These are phyloP conservation scores for Stephanodiscus minutulus DNA, from an alignment of 108 stramenopile genomes.

Conservation along the genomic window DNA sequence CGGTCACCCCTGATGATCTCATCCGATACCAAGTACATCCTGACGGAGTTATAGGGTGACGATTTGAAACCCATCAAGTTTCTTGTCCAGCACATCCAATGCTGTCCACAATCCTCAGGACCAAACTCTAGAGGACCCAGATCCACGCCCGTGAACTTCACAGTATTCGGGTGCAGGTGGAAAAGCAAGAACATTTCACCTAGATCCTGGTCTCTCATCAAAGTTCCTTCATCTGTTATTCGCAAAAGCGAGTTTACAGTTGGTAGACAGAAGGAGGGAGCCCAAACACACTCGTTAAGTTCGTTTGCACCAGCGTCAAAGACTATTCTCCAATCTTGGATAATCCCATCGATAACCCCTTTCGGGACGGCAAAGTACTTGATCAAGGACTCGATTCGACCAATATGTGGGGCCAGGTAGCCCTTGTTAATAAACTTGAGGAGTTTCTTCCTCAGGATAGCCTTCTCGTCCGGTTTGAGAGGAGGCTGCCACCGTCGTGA, in stretches of 20 bases:
- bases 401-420: slow-evolving; percentile 7
- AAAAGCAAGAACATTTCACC: too few relatives aligned
- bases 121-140: slow-evolving; percentile 6
- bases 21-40: slow-evolving; percentile 20
- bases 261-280: slow-evolving; percentile 50
- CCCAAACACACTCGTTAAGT: slow-evolving; percentile 47
- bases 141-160: slow-evolving; percentile 21
- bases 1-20: slow-evolving; percentile 31
- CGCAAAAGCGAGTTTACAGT: too few relatives aligned
- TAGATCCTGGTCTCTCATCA: too few relatives aligned
- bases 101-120: not conserved
- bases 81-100: slow-evolving; percentile 23
- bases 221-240: too few relatives aligned
- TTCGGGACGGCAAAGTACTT: slow-evolving; percentile 52
- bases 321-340: slow-evolving; percentile 35
- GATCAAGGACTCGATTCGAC: slow-evolving; percentile 18
- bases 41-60: slow-evolving; percentile 30
- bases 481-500: slow-evolving; percentile 7
- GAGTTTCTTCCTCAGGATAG: slow-evolving; percentile 1
- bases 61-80: slow-evolving; percentile 33
- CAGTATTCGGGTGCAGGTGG: too few relatives aligned
- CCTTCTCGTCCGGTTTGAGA: not conserved
- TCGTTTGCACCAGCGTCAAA: slow-evolving; percentile 48
- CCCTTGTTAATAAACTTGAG: slow-evolving; percentile 20
- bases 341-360: slow-evolving; percentile 34